Conservation (phyloP, 2,329 filamentous ascomycete genomes). For the Colletotrichum kahawae region DNA sequence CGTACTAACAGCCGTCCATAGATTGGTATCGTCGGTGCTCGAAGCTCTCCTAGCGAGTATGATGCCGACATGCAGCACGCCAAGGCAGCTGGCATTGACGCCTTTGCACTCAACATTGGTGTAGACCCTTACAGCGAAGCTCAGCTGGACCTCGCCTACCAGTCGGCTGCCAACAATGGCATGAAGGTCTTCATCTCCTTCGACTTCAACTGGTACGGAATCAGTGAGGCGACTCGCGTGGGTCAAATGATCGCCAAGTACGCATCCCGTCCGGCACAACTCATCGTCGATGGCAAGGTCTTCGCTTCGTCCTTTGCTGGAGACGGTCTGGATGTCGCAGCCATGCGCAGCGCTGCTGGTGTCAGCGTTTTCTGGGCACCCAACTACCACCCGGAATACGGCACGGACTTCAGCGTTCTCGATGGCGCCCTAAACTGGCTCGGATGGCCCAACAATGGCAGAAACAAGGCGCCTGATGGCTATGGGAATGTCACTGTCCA, state of each 20-base stretch:
- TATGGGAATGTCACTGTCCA: constrained; percentile 44
- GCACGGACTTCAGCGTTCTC: constrained; percentile 38
- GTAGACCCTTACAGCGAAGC: constrained; percentile 46
- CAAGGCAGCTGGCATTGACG: constrained; percentile 46
- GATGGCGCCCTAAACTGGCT: constrained; percentile 54
- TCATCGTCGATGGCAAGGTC: constrained; percentile 51
- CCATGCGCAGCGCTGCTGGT: constrained; percentile 46
- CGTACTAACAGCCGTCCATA: constrained; percentile 21
- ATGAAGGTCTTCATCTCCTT: constrained; percentile 64
- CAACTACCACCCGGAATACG: constrained; percentile 50
- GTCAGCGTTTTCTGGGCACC: constrained; percentile 52
- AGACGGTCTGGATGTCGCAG: constrained; percentile 47
- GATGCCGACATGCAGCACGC: constrained; percentile 51
- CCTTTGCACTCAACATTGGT: constrained; percentile 57
- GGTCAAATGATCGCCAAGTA: constrained; percentile 53
- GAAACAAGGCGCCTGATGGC: constrained; percentile 53
- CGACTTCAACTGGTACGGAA: constrained; percentile 56
- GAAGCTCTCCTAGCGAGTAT: constrained; percentile 46
- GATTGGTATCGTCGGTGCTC: constrained; percentile 50
- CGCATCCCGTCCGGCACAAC: constrained; percentile 46
- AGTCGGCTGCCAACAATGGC: constrained; percentile 48
- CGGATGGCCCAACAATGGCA: constrained; percentile 49
- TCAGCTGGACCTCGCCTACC: constrained; percentile 54
- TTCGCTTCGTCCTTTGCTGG: constrained; percentile 61
- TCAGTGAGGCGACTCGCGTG: constrained; percentile 39